These are phyloP conservation scores for Curvularia spicifera DNA, from an alignment of 2,329 filamentous ascomycete species.

Conservation along the genomic window DNA sequence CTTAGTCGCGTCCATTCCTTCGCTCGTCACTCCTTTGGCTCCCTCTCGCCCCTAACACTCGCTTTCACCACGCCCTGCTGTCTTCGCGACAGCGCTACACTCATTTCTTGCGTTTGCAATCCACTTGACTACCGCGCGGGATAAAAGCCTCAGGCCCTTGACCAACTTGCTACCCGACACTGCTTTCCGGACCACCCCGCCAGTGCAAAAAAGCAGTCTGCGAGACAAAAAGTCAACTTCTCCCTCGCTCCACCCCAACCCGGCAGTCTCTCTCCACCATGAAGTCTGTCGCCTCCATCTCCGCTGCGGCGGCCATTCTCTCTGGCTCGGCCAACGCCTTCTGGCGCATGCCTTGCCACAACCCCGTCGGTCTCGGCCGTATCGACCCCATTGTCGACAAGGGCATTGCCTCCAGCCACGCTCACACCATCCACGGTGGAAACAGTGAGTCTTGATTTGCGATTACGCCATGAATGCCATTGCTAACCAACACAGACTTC, in stretches of 20 bases:
- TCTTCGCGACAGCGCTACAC: constrained; percentile 30
- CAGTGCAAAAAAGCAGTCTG: constrained; percentile 11
- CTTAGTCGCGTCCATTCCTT: constrained; percentile 37
- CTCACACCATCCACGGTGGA: constrained; percentile 45
- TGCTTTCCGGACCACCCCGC: not conserved
- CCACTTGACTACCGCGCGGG: constrained; percentile 16
- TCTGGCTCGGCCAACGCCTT: constrained; percentile 64
- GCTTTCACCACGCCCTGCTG: constrained; percentile 25
- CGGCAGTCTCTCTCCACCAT: constrained; percentile 31
- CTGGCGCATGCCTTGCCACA: constrained; percentile 71
- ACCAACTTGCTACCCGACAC: not conserved
- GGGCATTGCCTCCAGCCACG: constrained; percentile 38
- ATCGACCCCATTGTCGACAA: constrained; percentile 55
- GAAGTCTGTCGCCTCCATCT: constrained; percentile 40
- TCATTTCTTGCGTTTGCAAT: constrained; percentile 39
- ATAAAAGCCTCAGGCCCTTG: not conserved
- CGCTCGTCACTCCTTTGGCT: constrained; percentile 33
- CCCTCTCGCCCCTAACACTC: constrained; percentile 28
- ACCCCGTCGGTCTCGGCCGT: constrained; percentile 65
- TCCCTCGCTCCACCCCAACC: constrained; percentile 5
- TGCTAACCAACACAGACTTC: constrained; percentile 57
- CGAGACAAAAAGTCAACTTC: constrained; percentile 7
- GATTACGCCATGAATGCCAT: no score
- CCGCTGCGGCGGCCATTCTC: constrained; percentile 41
- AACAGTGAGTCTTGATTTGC: constrained; percentile 55